phyloP scores from a whole-genome alignment of 345 rosid species.

The Gossypium rotundifolium region DNA sequence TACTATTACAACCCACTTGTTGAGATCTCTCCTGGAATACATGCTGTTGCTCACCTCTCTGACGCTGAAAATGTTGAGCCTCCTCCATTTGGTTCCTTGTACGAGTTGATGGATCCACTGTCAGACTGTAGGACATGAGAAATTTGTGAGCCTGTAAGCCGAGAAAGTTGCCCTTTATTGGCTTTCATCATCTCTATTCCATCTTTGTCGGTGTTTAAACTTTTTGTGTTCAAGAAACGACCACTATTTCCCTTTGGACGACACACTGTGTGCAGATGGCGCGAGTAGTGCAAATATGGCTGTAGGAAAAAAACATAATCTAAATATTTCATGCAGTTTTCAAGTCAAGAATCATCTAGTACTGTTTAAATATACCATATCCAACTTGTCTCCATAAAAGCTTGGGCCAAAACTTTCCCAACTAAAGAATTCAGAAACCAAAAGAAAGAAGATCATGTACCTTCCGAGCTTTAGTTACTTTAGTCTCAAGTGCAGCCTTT shows the following conservation, averaged over 20 bases:
- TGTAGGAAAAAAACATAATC: conserved; percentile 23
- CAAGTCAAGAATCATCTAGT: not conserved
- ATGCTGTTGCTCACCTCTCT: conserved; percentile 70
- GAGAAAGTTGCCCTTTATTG: conserved; percentile 16
- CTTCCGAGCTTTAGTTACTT: conserved; percentile 44
- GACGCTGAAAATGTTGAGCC: conserved; percentile 45
- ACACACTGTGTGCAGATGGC: conserved; percentile 93
- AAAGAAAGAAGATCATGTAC: conserved; percentile 27
- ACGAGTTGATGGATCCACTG: conserved; percentile 47
- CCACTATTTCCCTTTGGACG: conserved; percentile 95
- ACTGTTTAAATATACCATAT: not conserved
- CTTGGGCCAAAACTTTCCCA: not conserved
- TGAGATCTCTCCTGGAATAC: conserved; percentile 39
- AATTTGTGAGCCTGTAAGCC: conserved; percentile 55
- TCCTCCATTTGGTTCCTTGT: conserved; percentile 38
- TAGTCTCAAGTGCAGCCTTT: conserved; percentile 67
- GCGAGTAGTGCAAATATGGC: conserved; percentile 89
- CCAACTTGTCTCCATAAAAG: not conserved
- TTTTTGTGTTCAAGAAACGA: conserved; percentile 73
- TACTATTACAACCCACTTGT: conserved; percentile 65
- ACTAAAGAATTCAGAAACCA: not conserved
- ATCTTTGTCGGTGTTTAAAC: conserved; percentile 18
- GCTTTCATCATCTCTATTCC: conserved; percentile 24
- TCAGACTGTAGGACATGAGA: conserved; percentile 76
- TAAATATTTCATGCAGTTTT: not conserved